Percentiles rank a stretch among this genome's conserved stretches.
Conservation (phyloP, 179 eudicot genomes). For the Sideroxylon spinosum region DNA sequence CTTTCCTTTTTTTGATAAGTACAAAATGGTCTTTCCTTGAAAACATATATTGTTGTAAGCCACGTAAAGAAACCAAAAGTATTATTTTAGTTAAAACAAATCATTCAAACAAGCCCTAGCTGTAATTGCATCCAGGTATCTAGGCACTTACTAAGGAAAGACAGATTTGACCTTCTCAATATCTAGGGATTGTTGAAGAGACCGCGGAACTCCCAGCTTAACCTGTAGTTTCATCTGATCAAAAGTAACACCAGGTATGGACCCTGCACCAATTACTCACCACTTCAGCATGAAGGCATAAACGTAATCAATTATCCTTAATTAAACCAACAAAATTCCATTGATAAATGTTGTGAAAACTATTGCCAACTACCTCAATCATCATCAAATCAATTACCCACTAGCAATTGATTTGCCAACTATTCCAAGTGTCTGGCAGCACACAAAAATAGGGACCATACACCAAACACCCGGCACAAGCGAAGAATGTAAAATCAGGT, state of each 20-base stretch:
- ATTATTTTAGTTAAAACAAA: neutral
- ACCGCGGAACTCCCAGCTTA: constrained; percentile 81
- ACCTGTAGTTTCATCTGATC: constrained; percentile 89
- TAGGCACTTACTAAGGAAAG: constrained; percentile 82
- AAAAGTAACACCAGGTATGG: constrained; percentile 87
- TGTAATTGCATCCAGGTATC: neutral
- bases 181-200: constrained; percentile 67
- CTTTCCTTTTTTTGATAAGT: too few species aligned
- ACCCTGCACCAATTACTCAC: constrained; percentile 46
- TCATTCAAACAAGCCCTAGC: neutral
- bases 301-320: neutral
- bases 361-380: too few species aligned
- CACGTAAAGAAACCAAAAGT: constrained; percentile 7
- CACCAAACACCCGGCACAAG: too few species aligned
- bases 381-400: too few species aligned
- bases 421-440: too few species aligned
- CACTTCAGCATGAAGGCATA: neutral
- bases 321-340: neutral
- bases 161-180: constrained; percentile 88
- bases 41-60: neutral
- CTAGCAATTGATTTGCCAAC: too few species aligned
- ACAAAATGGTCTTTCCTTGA: neutral
- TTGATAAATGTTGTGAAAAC: too few species aligned
- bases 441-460: too few species aligned
- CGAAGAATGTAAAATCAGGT: too few species aligned